Evolutionary conservation across 257 asterid genomes (phyloP), one percentile per base, ranked within the genome.

Genomic region (Solanum etuberosum): DNA sequence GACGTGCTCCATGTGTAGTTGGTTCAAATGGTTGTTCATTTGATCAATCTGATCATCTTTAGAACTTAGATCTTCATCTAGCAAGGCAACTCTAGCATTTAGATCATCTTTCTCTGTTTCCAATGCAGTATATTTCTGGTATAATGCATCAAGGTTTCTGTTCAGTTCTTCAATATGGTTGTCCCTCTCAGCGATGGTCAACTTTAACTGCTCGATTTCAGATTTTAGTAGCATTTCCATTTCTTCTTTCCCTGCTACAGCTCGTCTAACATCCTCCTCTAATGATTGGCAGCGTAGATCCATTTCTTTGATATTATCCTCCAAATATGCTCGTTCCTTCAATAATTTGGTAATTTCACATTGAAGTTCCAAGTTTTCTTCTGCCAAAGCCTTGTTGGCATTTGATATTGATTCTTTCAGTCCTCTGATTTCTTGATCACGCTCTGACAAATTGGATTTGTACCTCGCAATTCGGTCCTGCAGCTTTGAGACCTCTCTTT

Each of bases 371-470:
- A 92, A 88, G 80, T 95, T 97, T 85, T 97, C 98, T 90, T 97
- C 98, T 0, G 97, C 89, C 63, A 94, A 92, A 89, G 90, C 91
- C 95, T 93, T 92, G 92, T 97, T 97, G 71, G 98, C 97, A n/a
- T 94, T 93, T 25, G 93, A 89, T 57, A 97, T 86, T 1, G 95
- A 85, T 88, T 95, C 99, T 90, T 90, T 94, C 89, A 97, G 83
- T 38, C 90, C 94, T 88, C 97, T 86, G 85, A 97, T 97, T 88
- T 95, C 98, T 89, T 94, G 97, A 73, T 95, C 98, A 27, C 98
- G 97, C 59, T 94, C 97, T 1, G 98, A 89, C 27, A 97, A 91
- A 90, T 89, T 95, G 34, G 89, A 84, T 86, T 97, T 93, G 92
- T 94, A 95, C 91, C 98, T 92, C 23, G 38, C 65, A 3, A 97